Evolutionary conservation across 306 rosid genomes (phyloP), one percentile per base, ranked within the genome.

Genomic region (Herpetospermum pedunculosum): DNA sequence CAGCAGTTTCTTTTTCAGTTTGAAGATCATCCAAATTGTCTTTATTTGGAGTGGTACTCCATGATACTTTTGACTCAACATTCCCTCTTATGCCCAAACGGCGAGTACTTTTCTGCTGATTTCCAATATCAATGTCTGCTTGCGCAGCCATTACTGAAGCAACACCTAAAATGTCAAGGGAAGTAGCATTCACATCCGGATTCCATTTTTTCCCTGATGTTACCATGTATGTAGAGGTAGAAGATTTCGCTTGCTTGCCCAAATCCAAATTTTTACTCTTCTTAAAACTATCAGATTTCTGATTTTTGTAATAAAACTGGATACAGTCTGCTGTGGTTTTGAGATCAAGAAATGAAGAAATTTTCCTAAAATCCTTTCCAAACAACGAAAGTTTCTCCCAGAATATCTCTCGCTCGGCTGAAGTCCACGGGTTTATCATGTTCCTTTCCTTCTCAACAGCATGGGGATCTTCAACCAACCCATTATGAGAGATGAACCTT

Each of bases 271-370:
- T 84, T 84, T 85, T 91, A 77, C 80, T 81, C 79, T 88, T 92
- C 81, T 76, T 79, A 75, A 92, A 95, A 77, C 84, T 82, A 67
- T 81, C 97, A 49, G 96, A 88, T 69, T 95, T 95, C 72, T 92
- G 99, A 54, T 92, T 88, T 76, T 90, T 95, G 88, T 95, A 95
- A 80, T 95, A 95, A 80, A 89, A 95, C 77, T 95, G 92, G 12
- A 95, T 88, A 86, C 97, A 95, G 70, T 95, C 99, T 0, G 99
- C 99, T 13, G 88, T 92, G 73, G 99, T 92, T 86, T 89, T 95
- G 86, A 89, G 96, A 55, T 84, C 85, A 23, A 95, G 88, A 75
- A 84, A 95, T 37, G 92, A 89, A 48, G 99, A 86, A 65, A 95
- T 87, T 82, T 84, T 91, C 28, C 83, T 77, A 64, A 95, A 95